Percentiles rank a stretch among this genome's conserved stretches.
phyloP scores from a whole-genome alignment of 73 alveolate genomes.

The Paramecium tetraurelia region DNA sequence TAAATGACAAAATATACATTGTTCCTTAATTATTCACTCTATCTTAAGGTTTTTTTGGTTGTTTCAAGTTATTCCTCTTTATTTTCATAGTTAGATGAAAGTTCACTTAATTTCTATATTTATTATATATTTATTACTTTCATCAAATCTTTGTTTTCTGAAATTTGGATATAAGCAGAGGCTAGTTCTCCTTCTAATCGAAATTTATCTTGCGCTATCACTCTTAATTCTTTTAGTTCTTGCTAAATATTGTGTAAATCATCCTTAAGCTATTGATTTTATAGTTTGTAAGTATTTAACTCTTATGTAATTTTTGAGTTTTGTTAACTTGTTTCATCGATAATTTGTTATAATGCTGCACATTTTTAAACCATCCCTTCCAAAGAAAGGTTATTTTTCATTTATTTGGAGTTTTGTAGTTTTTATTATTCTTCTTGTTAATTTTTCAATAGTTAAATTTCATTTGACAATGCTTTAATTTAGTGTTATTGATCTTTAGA shows the following conservation, averaged over 20 bases:
- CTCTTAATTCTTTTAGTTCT: slow-evolving; percentile 13
- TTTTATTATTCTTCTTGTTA: neutral
- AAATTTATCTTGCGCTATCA: slow-evolving; percentile 18
- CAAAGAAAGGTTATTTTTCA: neutral
- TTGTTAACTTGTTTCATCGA: neutral
- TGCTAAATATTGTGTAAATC: neutral
- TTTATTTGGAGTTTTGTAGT: slow-evolving; percentile 3
- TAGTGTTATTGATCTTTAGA: slow-evolving; percentile 12
- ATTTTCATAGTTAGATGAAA: neutral
- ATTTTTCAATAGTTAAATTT: neutral
- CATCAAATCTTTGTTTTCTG: neutral
- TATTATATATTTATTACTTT: neutral
- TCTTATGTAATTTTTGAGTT: neutral
- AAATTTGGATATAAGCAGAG: neutral
- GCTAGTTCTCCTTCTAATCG: slow-evolving; percentile 6
- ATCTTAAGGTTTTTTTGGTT: neutral
- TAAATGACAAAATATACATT: neutral
- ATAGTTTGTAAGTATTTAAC: neutral
- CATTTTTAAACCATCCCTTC: slow-evolving; percentile 30
- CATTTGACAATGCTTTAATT: slow-evolving; percentile 19
- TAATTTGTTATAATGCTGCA: neutral
- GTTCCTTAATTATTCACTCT: neutral
- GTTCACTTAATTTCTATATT: neutral
- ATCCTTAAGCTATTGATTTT: neutral
- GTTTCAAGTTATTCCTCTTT: neutral